Conservation (phyloP, 805 yeast species). For the Kluyveromyces dobzhanskii region DNA sequence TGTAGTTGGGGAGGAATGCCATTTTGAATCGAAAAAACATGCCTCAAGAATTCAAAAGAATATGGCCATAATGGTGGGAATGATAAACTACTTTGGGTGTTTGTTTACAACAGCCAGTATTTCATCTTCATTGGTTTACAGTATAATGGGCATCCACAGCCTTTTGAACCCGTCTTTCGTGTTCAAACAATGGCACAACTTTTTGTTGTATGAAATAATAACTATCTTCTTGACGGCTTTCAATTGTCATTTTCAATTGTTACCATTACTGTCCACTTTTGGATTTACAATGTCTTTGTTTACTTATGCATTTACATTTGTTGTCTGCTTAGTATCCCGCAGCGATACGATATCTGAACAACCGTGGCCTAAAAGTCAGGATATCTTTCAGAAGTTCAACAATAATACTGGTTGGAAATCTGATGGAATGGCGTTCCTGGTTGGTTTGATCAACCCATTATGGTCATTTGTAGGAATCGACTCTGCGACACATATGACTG, state of each 20-base stretch:
- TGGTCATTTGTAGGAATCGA: conserved; percentile 67
- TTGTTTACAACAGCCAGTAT: conserved; percentile 56
- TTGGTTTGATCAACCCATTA: conserved; percentile 63
- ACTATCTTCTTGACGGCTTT: conserved; percentile 37
- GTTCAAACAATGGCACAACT: conserved; percentile 45
- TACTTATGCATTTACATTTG: conserved; percentile 46
- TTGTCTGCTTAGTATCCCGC: conserved; percentile 44
- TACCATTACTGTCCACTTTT: conserved; percentile 42
- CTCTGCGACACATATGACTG: conserved; percentile 66
- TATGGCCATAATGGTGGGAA: conserved; percentile 47
- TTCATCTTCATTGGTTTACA: conserved; percentile 44
- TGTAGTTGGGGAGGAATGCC: too few species aligned
- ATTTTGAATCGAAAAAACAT: background rate
- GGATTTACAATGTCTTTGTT: conserved; percentile 45
- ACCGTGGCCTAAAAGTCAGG: conserved; percentile 38
- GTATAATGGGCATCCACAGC: conserved; percentile 43
- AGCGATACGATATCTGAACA: conserved; percentile 30
- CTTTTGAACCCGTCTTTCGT: conserved; percentile 31
- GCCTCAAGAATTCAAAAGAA: conserved; percentile 17
- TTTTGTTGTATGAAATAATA: conserved; percentile 39
- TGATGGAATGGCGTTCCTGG: conserved; percentile 52
- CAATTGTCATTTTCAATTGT: conserved; percentile 42
- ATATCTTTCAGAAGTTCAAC: conserved; percentile 45
- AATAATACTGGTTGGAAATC: conserved; percentile 56
- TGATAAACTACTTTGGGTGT: conserved; percentile 54